Conservation (phyloP, 2,329 filamentous ascomycete genomes). For the Beauveria brongniartii region DNA sequence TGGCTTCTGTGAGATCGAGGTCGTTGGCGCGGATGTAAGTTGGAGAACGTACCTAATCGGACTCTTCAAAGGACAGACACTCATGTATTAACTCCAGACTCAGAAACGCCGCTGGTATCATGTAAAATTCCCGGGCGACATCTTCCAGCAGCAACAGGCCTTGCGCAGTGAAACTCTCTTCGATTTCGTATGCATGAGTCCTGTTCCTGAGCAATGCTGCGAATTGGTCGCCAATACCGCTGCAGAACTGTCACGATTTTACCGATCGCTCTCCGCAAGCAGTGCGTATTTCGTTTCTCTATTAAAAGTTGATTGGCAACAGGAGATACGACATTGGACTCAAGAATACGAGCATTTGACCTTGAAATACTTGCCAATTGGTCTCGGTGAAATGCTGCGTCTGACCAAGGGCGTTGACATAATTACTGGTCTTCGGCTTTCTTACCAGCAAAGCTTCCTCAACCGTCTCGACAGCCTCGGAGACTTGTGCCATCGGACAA, state of each 20-base stretch:
- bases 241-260: neutral
- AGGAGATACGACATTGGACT: neutral
- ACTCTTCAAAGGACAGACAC: neutral
- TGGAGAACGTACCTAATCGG: neutral
- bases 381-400: neutral
- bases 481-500: constrained; percentile 39
- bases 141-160: neutral
- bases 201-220: neutral
- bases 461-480: constrained; percentile 40
- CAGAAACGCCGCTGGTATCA: neutral
- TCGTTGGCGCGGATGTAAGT: neutral
- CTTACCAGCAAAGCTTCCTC: constrained; percentile 37
- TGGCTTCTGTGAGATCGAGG: neutral
- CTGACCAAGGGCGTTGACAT: neutral
- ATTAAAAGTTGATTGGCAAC: constrained; percentile 7
- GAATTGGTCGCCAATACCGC: neutral
- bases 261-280: neutral
- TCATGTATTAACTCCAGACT: neutral
- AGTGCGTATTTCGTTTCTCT: neutral
- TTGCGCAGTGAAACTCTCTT: neutral
- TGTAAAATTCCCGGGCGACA: neutral
- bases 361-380: neutral
- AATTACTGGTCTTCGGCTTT: neutral
- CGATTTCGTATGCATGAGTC: neutral
- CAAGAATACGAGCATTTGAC: neutral